Evolutionary conservation across 805 yeast species (phyloP), one percentile per base, ranked within the genome.

Genomic region (Brettanomyces anomalus): DNA sequence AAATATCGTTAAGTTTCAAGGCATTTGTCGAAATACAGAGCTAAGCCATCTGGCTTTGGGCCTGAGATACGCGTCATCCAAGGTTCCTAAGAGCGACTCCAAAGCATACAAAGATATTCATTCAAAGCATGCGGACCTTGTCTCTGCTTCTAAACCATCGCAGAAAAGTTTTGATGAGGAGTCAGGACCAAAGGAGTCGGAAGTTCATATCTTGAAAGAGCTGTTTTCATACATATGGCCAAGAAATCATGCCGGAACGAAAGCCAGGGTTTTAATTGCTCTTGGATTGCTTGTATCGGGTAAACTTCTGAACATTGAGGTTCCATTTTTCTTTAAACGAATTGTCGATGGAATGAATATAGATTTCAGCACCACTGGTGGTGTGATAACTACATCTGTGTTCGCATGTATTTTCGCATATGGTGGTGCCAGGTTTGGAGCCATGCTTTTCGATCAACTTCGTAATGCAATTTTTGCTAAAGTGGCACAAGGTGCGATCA

Each of bases 391-490:
- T 2, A 71, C 85, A 0, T 67, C 79, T 3, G 81, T 84, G 33
- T 83, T 85, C 4, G 65, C 79, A 2, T 60, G 79, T 47, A 79
- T 93, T 31, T 50, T 93, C 17, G 94, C 95, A 0, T 93, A 93
- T 58, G 98, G 98, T 43, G 79, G 85, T 15, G 94, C 97, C 0
- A 70, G 98, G 46, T 87, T 93, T 56, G 96, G 97, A 26, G 83
- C 97, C 4, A 95, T 90, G 2, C 63, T 93, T 14, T 86, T 93
- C 63, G 97, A 97, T 28, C 98, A 93, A 60, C 68, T 93, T 48
- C 70, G 97, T 53, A 93, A 93, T 59, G 98, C 98, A 0, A 79
- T 93, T 4, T 93, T 93, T 67, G 97, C 97, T 0, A 76, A 83
- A 20, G 98, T 93, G 26, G 95, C 96, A 11, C 98, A 93, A 61